Base-by-base conservation (phyloP, 257 asterid species). In the Solanum rostratum region DNA sequence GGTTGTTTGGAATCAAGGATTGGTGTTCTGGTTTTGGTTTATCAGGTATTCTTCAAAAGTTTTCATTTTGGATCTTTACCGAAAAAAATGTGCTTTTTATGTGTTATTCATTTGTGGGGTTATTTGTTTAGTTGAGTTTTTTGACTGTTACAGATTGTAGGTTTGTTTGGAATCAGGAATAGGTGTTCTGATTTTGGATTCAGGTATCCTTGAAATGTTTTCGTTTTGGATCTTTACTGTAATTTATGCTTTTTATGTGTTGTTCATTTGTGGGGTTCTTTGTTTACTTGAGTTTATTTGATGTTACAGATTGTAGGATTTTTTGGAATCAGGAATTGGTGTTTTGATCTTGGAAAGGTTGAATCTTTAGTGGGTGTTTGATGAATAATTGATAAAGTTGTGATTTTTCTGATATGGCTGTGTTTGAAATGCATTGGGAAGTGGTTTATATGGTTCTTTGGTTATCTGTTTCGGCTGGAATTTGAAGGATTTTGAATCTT, bases 311-410 rank as follows among this genome's bases (percentile, higher is more conserved):
- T 62, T 62, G 39, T 62, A 62, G 39, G 70, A n/a, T 65, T 65
- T 33, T 65, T 29, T 65, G 46, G 46, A 16, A 66, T 62, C 70
- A 62, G 24, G 70, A 24, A 60, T n/a, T 62, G 10, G 39, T 62
- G 70, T 13, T 37, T 30, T 79, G 79, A 66, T 78, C 79, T 65
- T 49, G n/a, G 27, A 63, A 86, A 84, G 69, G 65, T 39, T 63
- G 66, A 52, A 54, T 84, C 49, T 86, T 55, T 71, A 81, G 57
- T 59, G 88, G 80, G 55, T 84, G n/a, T 82, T 13, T 27, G 27
- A 41, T 62, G 84, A 52, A 39, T 81, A 45, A 30, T 22, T 39
- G 68, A 30, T 84, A 33, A 84, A 65, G 86, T 78, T 19, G 69
- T 63, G 76, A 30, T 55, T 5, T 85, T 49, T 27, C 18, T 87